Evolutionary conservation across 805 yeast species (phyloP), one percentile per base, ranked within the genome.

Genomic region (Spathaspora sp.): DNA sequence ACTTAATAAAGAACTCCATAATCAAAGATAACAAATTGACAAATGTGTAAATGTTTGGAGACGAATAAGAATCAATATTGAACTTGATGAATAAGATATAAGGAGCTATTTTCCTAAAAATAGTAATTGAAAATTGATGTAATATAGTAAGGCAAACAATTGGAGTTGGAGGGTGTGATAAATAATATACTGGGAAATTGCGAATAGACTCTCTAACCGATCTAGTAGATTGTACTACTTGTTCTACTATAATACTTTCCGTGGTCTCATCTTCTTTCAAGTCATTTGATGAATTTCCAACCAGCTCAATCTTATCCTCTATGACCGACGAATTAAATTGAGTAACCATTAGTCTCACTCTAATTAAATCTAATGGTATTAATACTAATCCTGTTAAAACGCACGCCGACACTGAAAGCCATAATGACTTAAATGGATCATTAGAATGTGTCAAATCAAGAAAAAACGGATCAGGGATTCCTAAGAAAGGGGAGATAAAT

Each of bases 401-500:
- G 45, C 89, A 80, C 0, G 96, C 92, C 26, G 82, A 68, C 1
- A 90, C 77, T 3, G 90, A 83, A 8, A 90, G 74, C 35, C 82
- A 66, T 8, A 91, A 71, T n/a, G 93, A 82, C 48, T 79, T 73
- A 46, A 81, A 68, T 1, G 96, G 90, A 54, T 86, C 90, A 3
- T 91, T 82, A 10, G 94, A 86, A 60, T 88, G 94, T 18, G 89
- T 77, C 48, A 87, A 77, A 56, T 89, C 96, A 58, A 90, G 84
- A 64, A 90, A 86, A 55, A 84, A 82, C 2, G 97, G 97, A 64
- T 92, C 97, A 0, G 97, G 96, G 29, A 90, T 81, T 17, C 87
- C 86, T 49, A 88, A 66, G 45, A 89, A 70, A 1, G 97, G 94
- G 4, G 97, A 85, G 7, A 91, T 64, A 55, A 92, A 81, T 3